Evolutionary conservation across 192 early-diverging fungal genomes (phyloP), one percentile per base, ranked within the genome.

Genomic region (Backusella morwellensis): DNA sequence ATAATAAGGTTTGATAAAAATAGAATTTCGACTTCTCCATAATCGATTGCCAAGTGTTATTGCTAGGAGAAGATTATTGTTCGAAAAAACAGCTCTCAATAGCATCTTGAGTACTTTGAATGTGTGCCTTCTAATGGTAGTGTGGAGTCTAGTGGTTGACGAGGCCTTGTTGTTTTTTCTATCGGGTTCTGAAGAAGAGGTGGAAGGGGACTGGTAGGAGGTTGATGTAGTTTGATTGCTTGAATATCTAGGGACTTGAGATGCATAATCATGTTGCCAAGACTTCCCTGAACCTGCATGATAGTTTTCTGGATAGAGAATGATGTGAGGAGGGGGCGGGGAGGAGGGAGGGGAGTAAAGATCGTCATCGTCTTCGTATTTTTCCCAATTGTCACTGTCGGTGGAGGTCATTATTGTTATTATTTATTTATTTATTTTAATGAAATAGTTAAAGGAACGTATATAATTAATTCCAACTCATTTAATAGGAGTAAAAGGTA

Each of bases 201-300:
- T 63, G 56, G 56, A 26, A 63, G 56, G 56, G 4, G 56, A 63
- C 11, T 29, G 56, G 21, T 63, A 63, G 56, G 56, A 23, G 54
- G 54, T 26, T 21, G 21, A 59, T 59, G 54, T 59, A 26, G 8
- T 29, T 63, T 63, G 56, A 63, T 29, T 63, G 11, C 23, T 63
- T 63, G 56, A 29, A 29, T 29, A 29, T 63, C 56, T 63, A 63
- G 56, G 56, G 56, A 63, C 26, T 63, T 63, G 56, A 29, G 56
- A 12, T 63, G 56, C 56, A 63, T 63, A 63, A 63, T 63, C 56
- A 63, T 63, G 56, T 63, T 63, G 56, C 56, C 56, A 63, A 63
- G 56, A 63, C 56, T 63, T 63, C 56, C 56, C 56, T 63, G 56
- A 63, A 29, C 56, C 56, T 63, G 56, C 56, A 63, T 63, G 56